A percentile compares a stretch with the other conserved stretches of the same genome.
phyloP scores from a whole-genome alignment of 306 rosid genomes.

The Ormosia semicastrata region DNA sequence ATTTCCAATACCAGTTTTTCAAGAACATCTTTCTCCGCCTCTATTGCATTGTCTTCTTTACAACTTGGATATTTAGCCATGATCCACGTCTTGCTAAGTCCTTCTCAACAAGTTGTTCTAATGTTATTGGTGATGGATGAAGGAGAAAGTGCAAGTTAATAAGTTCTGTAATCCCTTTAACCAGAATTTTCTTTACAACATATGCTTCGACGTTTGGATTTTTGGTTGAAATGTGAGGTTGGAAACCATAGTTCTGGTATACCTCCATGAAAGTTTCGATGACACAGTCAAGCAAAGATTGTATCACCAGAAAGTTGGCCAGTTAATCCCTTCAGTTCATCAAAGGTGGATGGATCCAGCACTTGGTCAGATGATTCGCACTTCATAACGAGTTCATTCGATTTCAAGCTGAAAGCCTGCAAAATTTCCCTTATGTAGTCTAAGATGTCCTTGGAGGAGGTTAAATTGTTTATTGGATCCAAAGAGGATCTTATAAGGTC shows the following conservation, averaged over 20 bases:
- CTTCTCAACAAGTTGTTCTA: slow-evolving; percentile 44
- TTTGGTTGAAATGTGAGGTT: slow-evolving; percentile 35
- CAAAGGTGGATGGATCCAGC: slow-evolving; percentile 38
- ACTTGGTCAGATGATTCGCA: slow-evolving; percentile 37
- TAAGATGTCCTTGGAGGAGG: slow-evolving; percentile 32
- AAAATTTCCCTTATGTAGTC: slow-evolving; percentile 38
- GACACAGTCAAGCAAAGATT: slow-evolving; percentile 48
- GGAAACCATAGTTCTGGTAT: slow-evolving; percentile 39
- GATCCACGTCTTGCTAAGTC: slow-evolving; percentile 48
- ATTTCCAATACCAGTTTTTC: slow-evolving; percentile 58
- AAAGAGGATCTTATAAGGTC: slow-evolving; percentile 25
- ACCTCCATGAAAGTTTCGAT: slow-evolving; percentile 53
- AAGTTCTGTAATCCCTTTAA: slow-evolving; percentile 42
- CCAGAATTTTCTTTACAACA: slow-evolving; percentile 37
- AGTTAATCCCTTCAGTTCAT: slow-evolving; percentile 41
- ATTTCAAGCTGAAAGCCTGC: slow-evolving; percentile 46
- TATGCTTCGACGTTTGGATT: slow-evolving; percentile 35
- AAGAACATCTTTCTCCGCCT: slow-evolving; percentile 51
- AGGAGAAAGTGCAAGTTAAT: slow-evolving; percentile 35
- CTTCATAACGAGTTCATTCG: slow-evolving; percentile 44
- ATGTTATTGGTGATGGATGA: slow-evolving; percentile 28
- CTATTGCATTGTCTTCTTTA: slow-evolving; percentile 39
- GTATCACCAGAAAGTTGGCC: slow-evolving; percentile 29
- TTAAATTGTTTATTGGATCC: slow-evolving; percentile 15
- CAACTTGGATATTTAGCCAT: slow-evolving; percentile 52